A percentile compares a stretch with the other conserved stretches of the same genome.
Evolutionary conservation across 2,329 filamentous ascomycete species (phyloP).

Genomic region (Colletotrichum horii): DNA sequence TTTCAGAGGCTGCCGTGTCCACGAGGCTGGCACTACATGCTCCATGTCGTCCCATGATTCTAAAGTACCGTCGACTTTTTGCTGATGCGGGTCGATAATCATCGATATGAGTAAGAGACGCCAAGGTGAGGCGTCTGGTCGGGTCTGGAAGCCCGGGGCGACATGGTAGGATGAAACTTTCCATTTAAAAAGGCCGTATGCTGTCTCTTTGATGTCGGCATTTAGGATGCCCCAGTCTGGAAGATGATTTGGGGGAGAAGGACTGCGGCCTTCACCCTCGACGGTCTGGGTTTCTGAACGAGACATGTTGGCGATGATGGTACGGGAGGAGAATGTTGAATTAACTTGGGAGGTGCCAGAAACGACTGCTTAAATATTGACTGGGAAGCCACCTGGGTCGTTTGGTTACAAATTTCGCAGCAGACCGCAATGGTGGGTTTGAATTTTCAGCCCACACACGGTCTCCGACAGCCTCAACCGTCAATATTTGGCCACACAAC

Average conservation of each 20-base stretch:
- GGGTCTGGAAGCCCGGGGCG: background rate
- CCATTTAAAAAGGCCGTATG: background rate
- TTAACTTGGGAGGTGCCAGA: background rate
- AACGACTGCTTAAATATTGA: background rate
- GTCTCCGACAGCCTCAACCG: background rate
- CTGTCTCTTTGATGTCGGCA: background rate
- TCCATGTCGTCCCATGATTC: background rate
- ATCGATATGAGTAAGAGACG: background rate
- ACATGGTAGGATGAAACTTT: background rate
- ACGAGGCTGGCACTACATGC: background rate
- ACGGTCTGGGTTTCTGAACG: background rate
- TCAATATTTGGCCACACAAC: background rate
- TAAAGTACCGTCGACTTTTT: background rate
- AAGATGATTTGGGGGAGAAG: background rate
- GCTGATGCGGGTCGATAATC: background rate
- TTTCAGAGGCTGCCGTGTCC: fast-evolving
- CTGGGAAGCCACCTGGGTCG: background rate
- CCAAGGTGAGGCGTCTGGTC: background rate
- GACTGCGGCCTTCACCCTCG: background rate
- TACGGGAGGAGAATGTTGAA: background rate
- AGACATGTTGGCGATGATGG: background rate
- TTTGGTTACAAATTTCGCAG: background rate
- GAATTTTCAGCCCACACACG: background rate
- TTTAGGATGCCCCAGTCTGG: background rate
- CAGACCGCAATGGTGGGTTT: background rate